Evolutionary conservation across 768 basidiomycete species (phyloP).

Genomic region (Phanerochaete carnosa): DNA sequence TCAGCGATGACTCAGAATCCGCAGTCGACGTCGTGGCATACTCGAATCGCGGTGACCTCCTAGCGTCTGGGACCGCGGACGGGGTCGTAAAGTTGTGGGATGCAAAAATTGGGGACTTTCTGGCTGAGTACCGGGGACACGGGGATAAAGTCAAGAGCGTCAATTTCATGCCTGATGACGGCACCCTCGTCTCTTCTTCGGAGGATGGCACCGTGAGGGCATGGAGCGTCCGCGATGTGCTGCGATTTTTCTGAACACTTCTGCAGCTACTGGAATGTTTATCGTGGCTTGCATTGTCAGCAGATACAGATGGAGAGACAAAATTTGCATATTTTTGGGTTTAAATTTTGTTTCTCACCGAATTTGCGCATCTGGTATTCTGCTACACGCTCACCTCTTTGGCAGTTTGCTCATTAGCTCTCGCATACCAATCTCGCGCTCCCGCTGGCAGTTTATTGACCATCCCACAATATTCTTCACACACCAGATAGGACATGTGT

Average conservation of each 20-base stretch:
- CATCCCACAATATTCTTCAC: too few species aligned
- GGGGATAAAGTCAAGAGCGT: slow-evolving; percentile 30
- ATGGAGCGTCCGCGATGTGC: slow-evolving; percentile 16
- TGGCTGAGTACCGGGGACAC: slow-evolving; percentile 20
- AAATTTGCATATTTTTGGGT: too few species aligned
- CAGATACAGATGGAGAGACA: too few species aligned
- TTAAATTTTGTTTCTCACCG: too few species aligned
- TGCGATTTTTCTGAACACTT: neutral
- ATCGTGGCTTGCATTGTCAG: too few species aligned
- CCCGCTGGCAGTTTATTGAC: too few species aligned
- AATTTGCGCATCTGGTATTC: too few species aligned
- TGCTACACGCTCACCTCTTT: too few species aligned
- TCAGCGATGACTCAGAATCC: slow-evolving; percentile 4
- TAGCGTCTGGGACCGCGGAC: slow-evolving; percentile 19
- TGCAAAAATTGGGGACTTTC: slow-evolving; percentile 2
- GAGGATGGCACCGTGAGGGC: slow-evolving; percentile 30
- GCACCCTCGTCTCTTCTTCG: slow-evolving; percentile 38
- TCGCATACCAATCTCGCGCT: too few species aligned
- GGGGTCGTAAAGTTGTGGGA: slow-evolving; percentile 18
- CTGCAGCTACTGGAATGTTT: too few species aligned
- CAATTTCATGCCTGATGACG: slow-evolving; percentile 40
- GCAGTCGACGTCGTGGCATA: slow-evolving; percentile 10
- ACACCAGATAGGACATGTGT: too few species aligned
- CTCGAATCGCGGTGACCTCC: slow-evolving; percentile 9
- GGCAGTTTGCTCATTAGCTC: too few species aligned